Percentiles rank a stretch among this genome's conserved stretches.
Conservation (phyloP, 2,329 filamentous ascomycete species). For the Aureobasidium sp. region DNA sequence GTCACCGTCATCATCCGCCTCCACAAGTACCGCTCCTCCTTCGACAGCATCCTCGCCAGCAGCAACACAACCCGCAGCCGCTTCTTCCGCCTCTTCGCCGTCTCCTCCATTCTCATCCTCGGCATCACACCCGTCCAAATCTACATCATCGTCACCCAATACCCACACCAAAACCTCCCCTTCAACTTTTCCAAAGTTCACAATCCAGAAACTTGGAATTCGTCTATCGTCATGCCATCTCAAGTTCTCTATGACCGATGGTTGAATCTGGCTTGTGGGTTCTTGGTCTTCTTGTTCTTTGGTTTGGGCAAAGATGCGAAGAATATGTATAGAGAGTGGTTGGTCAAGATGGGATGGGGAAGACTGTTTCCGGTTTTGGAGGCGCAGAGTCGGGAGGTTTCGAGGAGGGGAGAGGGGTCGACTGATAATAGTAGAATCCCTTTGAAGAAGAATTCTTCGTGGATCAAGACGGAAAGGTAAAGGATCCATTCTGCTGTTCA, state of each 20-base stretch:
- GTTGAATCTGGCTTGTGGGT: conserved; percentile 48
- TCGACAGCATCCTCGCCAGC: conserved; percentile 49
- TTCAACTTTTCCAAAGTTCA: conserved; percentile 49
- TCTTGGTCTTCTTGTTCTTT: conserved; percentile 51
- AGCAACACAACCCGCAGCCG: conserved; percentile 51
- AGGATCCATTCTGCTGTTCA: not conserved
- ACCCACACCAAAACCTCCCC: conserved; percentile 23
- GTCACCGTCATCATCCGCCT: conserved; percentile 56
- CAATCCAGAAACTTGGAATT: conserved; percentile 40
- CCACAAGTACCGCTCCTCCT: conserved; percentile 51
- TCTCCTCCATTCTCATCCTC: conserved; percentile 46
- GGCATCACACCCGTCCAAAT: conserved; percentile 48
- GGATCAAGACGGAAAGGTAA: conserved; percentile 5
- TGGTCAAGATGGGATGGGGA: not conserved
- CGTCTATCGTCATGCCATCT: conserved; percentile 43
- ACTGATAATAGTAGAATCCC: not conserved
- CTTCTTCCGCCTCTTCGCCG: conserved; percentile 55
- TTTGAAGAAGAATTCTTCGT: not conserved
- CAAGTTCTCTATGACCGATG: conserved; percentile 49
- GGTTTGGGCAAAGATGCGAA: conserved; percentile 42
- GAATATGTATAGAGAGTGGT: conserved; percentile 41
- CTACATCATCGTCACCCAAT: conserved; percentile 45
- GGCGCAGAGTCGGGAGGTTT: not conserved
- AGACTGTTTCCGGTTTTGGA: not conserved
- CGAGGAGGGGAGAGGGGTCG: not conserved